Conservation (phyloP, 1,139 yeast genomes). For the Saccharomycopsis phalli region DNA sequence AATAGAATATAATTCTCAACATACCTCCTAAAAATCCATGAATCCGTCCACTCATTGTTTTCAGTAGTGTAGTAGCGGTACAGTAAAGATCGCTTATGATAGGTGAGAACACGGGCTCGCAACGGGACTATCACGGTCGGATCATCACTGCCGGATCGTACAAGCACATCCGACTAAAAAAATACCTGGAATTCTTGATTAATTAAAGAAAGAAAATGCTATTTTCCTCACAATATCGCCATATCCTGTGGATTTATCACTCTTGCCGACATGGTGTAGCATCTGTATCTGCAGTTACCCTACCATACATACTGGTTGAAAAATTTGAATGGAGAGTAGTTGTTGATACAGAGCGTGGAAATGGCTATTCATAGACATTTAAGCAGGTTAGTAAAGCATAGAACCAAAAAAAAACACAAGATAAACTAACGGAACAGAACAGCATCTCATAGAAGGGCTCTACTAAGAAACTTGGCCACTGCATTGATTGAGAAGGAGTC, state of each 20-base stretch:
- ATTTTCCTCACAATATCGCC: no score
- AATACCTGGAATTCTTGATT: no score
- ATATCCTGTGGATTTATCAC: no score
- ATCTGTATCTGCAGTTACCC: background rate
- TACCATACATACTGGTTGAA: background rate
- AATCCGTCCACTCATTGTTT: conserved; percentile 51
- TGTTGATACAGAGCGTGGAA: background rate
- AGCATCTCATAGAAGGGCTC: conserved; percentile 42
- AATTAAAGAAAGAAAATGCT: no score
- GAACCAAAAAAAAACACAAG: no score
- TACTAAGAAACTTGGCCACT: conserved; percentile 54
- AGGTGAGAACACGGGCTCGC: no score
- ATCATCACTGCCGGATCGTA: no score
- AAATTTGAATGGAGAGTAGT: background rate
- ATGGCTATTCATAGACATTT: conserved; percentile 18
- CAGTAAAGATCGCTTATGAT: no score
- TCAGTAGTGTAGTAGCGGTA: background rate
- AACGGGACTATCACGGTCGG: no score
- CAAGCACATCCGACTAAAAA: no score
- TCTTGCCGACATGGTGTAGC: no score
- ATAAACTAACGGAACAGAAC: conserved; percentile 25
- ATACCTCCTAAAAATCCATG: conserved; percentile 58
- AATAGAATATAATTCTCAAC: conserved; percentile 18
- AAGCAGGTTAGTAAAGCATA: conserved; percentile 4
- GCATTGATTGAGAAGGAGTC: conserved; percentile 62